Evolutionary conservation across 768 basidiomycete genomes (phyloP).

Genomic region (Russula sp.): DNA sequence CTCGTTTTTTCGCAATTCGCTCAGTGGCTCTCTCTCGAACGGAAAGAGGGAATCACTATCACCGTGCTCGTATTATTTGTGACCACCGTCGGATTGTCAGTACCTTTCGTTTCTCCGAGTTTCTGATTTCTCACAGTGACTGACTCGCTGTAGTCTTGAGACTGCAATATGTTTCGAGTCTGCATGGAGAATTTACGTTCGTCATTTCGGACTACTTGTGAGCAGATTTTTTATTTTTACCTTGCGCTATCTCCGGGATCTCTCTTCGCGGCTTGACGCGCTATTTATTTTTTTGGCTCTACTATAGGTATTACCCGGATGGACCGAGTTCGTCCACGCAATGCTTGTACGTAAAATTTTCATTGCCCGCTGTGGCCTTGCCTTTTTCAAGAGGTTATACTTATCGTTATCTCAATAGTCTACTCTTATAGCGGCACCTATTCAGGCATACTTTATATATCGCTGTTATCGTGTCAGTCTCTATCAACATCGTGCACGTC

Average conservation of each 20-base stretch:
- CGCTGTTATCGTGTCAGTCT: constrained; percentile 19
- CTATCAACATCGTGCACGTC: neutral
- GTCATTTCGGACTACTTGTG: constrained; percentile 6
- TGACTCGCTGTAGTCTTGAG: constrained; percentile 5
- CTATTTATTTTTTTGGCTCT: neutral
- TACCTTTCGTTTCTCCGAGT: too few relatives aligned
- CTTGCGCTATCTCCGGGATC: neutral
- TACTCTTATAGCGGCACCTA: constrained; percentile 7
- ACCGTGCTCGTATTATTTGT: constrained; percentile 15
- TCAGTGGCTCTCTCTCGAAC: constrained; percentile 16
- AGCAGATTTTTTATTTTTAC: neutral
- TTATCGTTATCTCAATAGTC: constrained; percentile 3
- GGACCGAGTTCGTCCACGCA: constrained; percentile 18
- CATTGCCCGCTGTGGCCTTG: neutral
- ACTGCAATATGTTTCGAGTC: constrained; percentile 18
- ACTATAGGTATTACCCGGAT: neutral
- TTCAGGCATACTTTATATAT: constrained; percentile 23
- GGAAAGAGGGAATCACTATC: neutral
- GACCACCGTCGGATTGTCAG: constrained; percentile 20
- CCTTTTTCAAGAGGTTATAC: neutral
- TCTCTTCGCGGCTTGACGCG: neutral
- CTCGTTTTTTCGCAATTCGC: constrained; percentile 20
- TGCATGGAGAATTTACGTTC: constrained; percentile 18
- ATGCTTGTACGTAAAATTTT: constrained; percentile 12
- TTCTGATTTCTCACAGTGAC: neutral